Evolutionary conservation across 2,329 filamentous ascomycete species (phyloP).

Genomic region (Knoxdaviesia proteae): DNA sequence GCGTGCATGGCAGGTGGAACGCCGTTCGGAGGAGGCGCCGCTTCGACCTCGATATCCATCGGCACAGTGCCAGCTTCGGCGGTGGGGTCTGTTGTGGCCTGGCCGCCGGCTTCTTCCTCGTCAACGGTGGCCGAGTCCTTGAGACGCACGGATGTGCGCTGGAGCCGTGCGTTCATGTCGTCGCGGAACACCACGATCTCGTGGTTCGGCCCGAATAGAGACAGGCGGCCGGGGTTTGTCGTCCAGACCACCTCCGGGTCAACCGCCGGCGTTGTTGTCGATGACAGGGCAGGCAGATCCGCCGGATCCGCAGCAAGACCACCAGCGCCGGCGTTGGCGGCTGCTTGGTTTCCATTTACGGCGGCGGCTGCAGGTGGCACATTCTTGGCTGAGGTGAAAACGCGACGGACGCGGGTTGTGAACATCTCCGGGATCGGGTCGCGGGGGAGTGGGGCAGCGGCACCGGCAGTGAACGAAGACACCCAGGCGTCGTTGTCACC

Average conservation of each 20-base stretch:
- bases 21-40: slow-evolving; percentile 5
- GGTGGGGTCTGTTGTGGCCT: slow-evolving; percentile 8
- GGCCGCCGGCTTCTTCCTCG: slow-evolving; percentile 10
- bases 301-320: no score
- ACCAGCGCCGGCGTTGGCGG: slow-evolving; percentile 14
- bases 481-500: slow-evolving; percentile 97
- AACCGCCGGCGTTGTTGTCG: slow-evolving; percentile 22
- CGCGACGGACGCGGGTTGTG: slow-evolving; percentile 65
- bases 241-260: slow-evolving; percentile 60
- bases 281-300: slow-evolving; percentile 4
- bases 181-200: slow-evolving; percentile 79
- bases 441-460: slow-evolving; percentile 47
- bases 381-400: slow-evolving; percentile 57
- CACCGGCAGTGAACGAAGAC: slow-evolving; percentile 62
- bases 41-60: slow-evolving; percentile 24
- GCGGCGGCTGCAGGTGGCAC: no score
- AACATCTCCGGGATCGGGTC: slow-evolving; percentile 70
- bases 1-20: slow-evolving; percentile 30
- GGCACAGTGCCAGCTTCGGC: slow-evolving; percentile 4
- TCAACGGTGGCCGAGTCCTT: slow-evolving; percentile 20
- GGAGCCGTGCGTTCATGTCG: slow-evolving; percentile 60
- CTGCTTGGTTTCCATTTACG: slow-evolving; percentile 21
- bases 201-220: slow-evolving; percentile 69
- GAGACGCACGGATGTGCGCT: slow-evolving; percentile 56
- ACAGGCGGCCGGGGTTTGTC: slow-evolving; percentile 64